These are phyloP conservation scores for Naganishia vishniacii DNA, from an alignment of 768 basidiomycete genomes.

Conservation along the genomic window DNA sequence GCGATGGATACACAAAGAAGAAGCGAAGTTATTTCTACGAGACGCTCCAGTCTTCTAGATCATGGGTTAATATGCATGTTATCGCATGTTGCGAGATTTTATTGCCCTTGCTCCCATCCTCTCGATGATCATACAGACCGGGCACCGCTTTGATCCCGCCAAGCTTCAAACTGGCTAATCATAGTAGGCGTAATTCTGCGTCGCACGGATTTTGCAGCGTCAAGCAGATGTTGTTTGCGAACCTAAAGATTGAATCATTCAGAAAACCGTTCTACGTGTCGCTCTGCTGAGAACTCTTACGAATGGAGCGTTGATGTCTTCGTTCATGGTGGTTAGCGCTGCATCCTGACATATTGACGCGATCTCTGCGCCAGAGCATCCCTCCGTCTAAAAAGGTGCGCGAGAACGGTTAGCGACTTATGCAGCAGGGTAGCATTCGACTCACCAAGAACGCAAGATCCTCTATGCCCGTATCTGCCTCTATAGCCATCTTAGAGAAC, in stretches of 20 bases:
- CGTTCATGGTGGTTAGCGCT: constrained; percentile 83
- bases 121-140: neutral
- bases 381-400: constrained; percentile 62
- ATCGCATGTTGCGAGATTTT: neutral
- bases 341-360: constrained; percentile 91
- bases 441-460: constrained; percentile 66
- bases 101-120: neutral
- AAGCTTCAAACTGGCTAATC: constrained; percentile 64
- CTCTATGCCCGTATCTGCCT: constrained; percentile 61
- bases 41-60: constrained; percentile 81
- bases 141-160: constrained; percentile 55
- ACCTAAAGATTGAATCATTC: constrained; percentile 55
- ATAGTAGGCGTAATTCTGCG: constrained; percentile 79
- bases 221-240: constrained; percentile 63
- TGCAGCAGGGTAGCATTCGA: neutral
- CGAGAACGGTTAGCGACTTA: neutral
- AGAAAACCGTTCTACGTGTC: neutral
- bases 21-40: constrained; percentile 69
- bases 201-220: constrained; percentile 66
- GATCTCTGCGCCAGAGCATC: constrained; percentile 95
- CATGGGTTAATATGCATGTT: neutral
- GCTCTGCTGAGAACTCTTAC: constrained; percentile 53
- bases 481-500: constrained; percentile 72
- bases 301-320: constrained; percentile 67
- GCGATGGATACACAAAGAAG: constrained; percentile 86